Base-by-base conservation (phyloP, 768 basidiomycete genomes). In the Mycena indigotica region DNA sequence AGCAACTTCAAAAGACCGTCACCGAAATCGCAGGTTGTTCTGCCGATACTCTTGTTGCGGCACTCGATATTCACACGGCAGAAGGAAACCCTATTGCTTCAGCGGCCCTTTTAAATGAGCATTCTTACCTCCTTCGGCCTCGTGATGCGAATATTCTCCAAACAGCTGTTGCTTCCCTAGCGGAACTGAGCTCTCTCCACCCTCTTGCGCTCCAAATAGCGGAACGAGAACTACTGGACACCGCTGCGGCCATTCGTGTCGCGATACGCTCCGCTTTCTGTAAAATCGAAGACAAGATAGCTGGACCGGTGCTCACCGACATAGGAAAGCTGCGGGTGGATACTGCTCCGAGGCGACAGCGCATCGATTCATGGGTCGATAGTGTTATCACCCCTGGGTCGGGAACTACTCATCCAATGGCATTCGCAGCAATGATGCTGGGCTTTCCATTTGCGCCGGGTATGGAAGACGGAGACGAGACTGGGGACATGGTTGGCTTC, bases 391-490 rank as follows among this genome's bases (percentile, higher is more conserved):
- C 84, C 0, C 77, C 78, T 0, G 70, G 70, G 1, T 54, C 67
- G 8, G 66, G 69, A 3, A 66, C 71, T 1, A 50, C 80, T 28
- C 74, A 82, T 57, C 84, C 84, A 2, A 77, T 86, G 76, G 79
- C 84, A 2, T 79, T 88, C 52, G 85, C 87, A 0, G 85, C 85
- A 16, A 80, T 87, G 78, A 80, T 88, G 77, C 82, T 86, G 67
- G 83, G 83, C 1, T 54, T 84, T 21, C 79, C 80, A 1, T 52
- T 79, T 10, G 70, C 75, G 2, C 74, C 72, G 0, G 73, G 74
- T 0, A 68, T 71, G 60, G 75, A 72, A 44, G 75, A 66, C 57
- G 69, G 41, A 69, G 69, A 26, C 69, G 66, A 3, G 79, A 80
- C 81, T 6, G 75, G 72, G 6, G 86, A 87, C 55, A 67, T 81